phyloP scores from a whole-genome alignment of 2,329 filamentous ascomycete species.

The Colletotrichum destructivum region DNA sequence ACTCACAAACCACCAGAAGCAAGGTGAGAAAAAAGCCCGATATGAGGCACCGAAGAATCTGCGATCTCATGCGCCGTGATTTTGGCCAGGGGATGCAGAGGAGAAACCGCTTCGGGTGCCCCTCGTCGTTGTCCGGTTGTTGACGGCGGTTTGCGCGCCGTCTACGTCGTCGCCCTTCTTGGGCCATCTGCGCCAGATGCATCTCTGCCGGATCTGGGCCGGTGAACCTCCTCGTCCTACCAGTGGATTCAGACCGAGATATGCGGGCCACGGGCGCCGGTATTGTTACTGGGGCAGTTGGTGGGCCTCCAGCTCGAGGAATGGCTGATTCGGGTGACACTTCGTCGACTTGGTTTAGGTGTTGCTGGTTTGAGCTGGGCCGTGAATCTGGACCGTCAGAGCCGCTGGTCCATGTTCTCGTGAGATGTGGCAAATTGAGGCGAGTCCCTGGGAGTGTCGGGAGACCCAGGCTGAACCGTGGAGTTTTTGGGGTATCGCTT shows the following conservation, averaged over 20 bases:
- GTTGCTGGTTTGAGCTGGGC: slow-evolving; percentile 39
- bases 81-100: slow-evolving; percentile 71
- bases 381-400: slow-evolving; percentile 48
- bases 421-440: slow-evolving; percentile 59
- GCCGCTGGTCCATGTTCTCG: slow-evolving; percentile 56
- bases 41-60: slow-evolving; percentile 74
- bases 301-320: slow-evolving; percentile 13
- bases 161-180: slow-evolving; percentile 56
- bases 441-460: slow-evolving; percentile 58
- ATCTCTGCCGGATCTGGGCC: slow-evolving; percentile 65
- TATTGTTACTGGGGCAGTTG: slow-evolving; percentile 7
- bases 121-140: slow-evolving; percentile 41
- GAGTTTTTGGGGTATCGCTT: slow-evolving; percentile 64
- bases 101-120: slow-evolving; percentile 61
- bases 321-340: slow-evolving; percentile 36
- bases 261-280: slow-evolving; percentile 32
- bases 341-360: slow-evolving; percentile 41
- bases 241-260: slow-evolving; percentile 19
- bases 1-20: slow-evolving; percentile 78
- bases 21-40: slow-evolving; percentile 74
- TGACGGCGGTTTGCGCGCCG: slow-evolving; percentile 42
- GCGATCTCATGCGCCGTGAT: slow-evolving; percentile 67
- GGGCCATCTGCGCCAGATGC: slow-evolving; percentile 61
- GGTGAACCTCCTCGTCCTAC: slow-evolving; percentile 48
- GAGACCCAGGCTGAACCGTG: slow-evolving; percentile 56